Base-by-base conservation (phyloP, 768 basidiomycete species). In the Phanerodontia chrysosporium region DNA sequence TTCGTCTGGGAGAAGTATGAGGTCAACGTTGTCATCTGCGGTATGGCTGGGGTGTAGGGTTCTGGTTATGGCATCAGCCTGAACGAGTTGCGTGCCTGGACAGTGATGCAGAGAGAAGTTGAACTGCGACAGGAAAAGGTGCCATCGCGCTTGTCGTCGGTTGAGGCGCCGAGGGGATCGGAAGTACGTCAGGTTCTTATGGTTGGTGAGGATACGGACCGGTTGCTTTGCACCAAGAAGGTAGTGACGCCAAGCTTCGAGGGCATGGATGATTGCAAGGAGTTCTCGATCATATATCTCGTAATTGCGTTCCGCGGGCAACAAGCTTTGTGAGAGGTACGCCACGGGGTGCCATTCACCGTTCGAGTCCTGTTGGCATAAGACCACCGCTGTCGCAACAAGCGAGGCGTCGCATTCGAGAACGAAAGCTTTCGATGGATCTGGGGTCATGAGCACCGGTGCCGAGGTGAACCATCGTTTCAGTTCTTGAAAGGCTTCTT, bases 271-370 rank as follows among this genome's bases (percentile, higher is more conserved):
- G 16, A 78, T 69, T 0, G 74, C 74, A 0, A 76, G 64, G 1
- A 77, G 54, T 61, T 78, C 77, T 52, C 72, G 73, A 55, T 77
- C 64, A 60, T 75, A 75, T 49, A 65, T 63, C 24, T 64, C 27
- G 28, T 68, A 67, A 55, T 76, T 76, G 0, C 61, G 52, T 54
- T 76, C 71, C 0, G 73, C 64, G 0, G 45, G 44, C 14, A 54
- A 54, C 5, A 62, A 36, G 6, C 32, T 24, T 57, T 60, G 48
- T 1, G 62, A 65, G 1, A 57, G 48, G 22, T 45, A 68, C 3
- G 60, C 64, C 18, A 60, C 36, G 0, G 63, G 58, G 21, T 63
- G 55, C 49, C 57, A 63, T 1, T 49, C 4, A 1, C 56, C 61
- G n/a, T 65, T 54, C 1, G 44, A 35, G n/a, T 45, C 61, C 4